Evolutionary conservation across 2,329 filamentous ascomycete genomes (phyloP).

Genomic region (Diaporthe longicolla): DNA sequence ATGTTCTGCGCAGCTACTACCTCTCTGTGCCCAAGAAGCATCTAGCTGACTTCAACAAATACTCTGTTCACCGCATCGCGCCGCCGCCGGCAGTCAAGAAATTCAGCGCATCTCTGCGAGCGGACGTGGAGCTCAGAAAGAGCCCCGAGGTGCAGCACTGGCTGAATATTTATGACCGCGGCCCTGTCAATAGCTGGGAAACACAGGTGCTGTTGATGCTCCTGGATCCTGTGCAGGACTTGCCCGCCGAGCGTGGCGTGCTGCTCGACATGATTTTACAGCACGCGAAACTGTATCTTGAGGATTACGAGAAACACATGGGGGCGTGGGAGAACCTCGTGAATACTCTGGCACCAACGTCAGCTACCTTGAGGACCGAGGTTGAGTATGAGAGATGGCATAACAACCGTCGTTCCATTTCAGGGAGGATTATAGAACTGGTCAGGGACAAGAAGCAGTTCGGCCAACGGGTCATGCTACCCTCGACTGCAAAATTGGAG

Average conservation of each 20-base stretch:
- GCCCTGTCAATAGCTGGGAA: neutral
- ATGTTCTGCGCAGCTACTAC: neutral
- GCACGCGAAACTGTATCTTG: constrained; percentile 23
- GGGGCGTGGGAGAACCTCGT: constrained; percentile 11
- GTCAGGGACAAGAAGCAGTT: constrained; percentile 2
- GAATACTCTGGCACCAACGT: neutral
- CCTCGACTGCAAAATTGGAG: constrained; percentile 20
- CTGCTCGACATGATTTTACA: constrained; percentile 16
- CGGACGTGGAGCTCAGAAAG: neutral
- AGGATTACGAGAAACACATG: constrained; percentile 1
- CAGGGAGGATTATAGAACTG: neutral
- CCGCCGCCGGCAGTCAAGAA: constrained; percentile 6
- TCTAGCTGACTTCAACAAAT: constrained; percentile 20
- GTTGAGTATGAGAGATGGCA: neutral
- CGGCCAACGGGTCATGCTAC: neutral
- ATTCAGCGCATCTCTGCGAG: constrained; percentile 19
- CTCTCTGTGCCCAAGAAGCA: neutral
- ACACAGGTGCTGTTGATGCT: neutral
- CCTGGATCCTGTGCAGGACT: neutral
- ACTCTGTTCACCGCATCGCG: constrained; percentile 15
- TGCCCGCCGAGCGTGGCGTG: neutral
- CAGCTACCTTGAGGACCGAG: neutral
- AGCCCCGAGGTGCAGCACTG: constrained; percentile 25
- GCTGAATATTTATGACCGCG: neutral
- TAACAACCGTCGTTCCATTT: neutral